These are phyloP conservation scores for Dryas alaskensis DNA, from an alignment of 306 rosid genomes.

Conservation along the genomic window DNA sequence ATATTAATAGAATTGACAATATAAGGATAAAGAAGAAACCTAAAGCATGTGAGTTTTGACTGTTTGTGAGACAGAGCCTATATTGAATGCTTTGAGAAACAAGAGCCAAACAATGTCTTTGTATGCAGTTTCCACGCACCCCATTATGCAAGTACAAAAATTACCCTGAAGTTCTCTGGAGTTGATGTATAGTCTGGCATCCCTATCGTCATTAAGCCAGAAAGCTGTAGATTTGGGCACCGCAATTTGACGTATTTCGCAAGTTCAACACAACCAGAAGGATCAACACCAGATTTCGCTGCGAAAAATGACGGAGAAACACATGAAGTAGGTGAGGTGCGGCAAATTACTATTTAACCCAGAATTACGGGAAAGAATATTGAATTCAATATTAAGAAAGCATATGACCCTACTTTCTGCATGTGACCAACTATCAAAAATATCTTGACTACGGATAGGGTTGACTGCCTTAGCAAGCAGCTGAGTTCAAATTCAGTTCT, in stretches of 20 bases:
- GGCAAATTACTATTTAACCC: background rate
- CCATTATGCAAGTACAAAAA: background rate
- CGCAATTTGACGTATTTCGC: slow-evolving; percentile 40
- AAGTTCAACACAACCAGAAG: slow-evolving; percentile 44
- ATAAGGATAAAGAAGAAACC: background rate
- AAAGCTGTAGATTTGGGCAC: slow-evolving; percentile 47
- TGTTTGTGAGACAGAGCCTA: background rate
- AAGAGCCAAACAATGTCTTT: slow-evolving; percentile 13
- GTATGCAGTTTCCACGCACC: slow-evolving; percentile 4
- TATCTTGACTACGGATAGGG: background rate
- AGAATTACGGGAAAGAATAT: background rate
- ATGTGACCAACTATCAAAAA: background rate
- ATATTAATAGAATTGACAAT: background rate
- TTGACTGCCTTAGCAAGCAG: background rate
- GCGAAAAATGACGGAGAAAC: slow-evolving; percentile 17
- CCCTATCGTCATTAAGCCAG: slow-evolving; percentile 60
- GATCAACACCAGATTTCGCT: slow-evolving; percentile 54
- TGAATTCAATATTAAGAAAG: background rate
- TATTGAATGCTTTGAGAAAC: slow-evolving; percentile 7
- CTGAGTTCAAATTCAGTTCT: background rate
- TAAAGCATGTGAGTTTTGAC: background rate
- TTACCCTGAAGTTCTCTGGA: slow-evolving; percentile 51
- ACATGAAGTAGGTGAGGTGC: background rate
- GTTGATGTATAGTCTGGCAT: slow-evolving; percentile 54
- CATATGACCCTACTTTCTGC: background rate